Conservation (phyloP, 805 yeast species). For the Zygosaccharomyces gambellarensis region DNA sequence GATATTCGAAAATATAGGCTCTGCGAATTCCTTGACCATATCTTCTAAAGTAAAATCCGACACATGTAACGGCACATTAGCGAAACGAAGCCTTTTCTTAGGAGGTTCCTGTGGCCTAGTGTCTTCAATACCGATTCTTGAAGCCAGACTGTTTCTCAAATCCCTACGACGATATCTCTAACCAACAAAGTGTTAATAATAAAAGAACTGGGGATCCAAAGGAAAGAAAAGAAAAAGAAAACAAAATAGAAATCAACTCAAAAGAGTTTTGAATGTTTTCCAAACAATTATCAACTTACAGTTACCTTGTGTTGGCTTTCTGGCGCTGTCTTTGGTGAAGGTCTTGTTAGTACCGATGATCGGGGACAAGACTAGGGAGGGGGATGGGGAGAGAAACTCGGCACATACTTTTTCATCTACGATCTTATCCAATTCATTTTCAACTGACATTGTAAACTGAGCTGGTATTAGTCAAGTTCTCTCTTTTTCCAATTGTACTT, state of each 20-base stretch:
- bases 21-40: slow-evolving; percentile 28
- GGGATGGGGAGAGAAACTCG: not conserved
- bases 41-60: slow-evolving; percentile 33
- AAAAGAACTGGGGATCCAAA: not conserved
- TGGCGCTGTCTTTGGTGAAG: slow-evolving; percentile 6
- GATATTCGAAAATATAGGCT: slow-evolving; percentile 20
- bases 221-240: not conserved
- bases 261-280: not conserved
- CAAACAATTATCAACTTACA: slow-evolving; percentile 14
- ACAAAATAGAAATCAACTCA: too few relatives aligned
- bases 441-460: slow-evolving; percentile 16
- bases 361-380: not conserved
- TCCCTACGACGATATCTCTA: slow-evolving; percentile 34
- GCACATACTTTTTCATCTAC: slow-evolving; percentile 20
- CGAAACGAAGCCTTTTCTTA: slow-evolving; percentile 24
- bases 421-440: slow-evolving; percentile 16
- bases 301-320: slow-evolving; percentile 16
- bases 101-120: slow-evolving; percentile 8
- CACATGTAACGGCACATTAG: slow-evolving; percentile 26
- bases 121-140: slow-evolving; percentile 23
- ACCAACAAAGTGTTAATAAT: slow-evolving; percentile 1
- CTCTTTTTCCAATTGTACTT: not conserved
- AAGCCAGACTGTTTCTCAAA: slow-evolving; percentile 29
- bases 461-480: not conserved
- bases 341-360: slow-evolving; percentile 8